Conservation (phyloP, 192 early-diverging fungal species). For the Coemansia sp. region DNA sequence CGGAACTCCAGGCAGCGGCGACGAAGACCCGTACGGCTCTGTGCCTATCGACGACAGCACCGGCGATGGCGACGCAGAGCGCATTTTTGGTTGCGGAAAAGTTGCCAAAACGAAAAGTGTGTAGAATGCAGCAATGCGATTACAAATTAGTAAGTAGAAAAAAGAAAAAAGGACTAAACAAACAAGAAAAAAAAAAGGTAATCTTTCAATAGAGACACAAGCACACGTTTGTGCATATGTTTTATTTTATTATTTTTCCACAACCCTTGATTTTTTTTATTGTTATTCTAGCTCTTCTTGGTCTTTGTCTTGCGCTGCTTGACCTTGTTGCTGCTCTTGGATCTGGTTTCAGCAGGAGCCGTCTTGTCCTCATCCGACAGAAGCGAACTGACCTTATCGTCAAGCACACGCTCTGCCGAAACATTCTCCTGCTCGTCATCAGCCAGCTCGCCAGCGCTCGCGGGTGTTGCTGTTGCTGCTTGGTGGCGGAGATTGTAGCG, state of each 20-base stretch:
- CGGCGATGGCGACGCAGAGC: slow-evolving; percentile 4
- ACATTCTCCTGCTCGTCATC: slow-evolving; percentile 49
- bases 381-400: slow-evolving; percentile 26
- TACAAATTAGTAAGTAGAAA: slow-evolving; percentile 1
- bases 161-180: neutral
- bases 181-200: neutral
- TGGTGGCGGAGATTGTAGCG: slow-evolving; percentile 44
- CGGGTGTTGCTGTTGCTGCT: slow-evolving; percentile 12
- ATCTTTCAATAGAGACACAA: no score
- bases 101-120: neutral
- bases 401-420: slow-evolving; percentile 14
- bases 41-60: slow-evolving; percentile 12
- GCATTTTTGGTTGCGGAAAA: neutral
- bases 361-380: slow-evolving; percentile 6
- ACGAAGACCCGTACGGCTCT: slow-evolving; percentile 4
- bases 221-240: neutral
- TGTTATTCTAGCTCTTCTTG: slow-evolving; percentile 9
- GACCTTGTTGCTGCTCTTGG: slow-evolving; percentile 8
- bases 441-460: slow-evolving; percentile 41
- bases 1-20: neutral
- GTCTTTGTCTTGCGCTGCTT: slow-evolving; percentile 15
- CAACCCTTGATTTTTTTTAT: no score
- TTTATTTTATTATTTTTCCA: neutral
- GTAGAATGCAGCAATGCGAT: neutral
- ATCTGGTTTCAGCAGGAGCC: slow-evolving; percentile 1